Base-by-base conservation (phyloP, 1,284 basidiomycete genomes). In the Schizophyllum amplum region DNA sequence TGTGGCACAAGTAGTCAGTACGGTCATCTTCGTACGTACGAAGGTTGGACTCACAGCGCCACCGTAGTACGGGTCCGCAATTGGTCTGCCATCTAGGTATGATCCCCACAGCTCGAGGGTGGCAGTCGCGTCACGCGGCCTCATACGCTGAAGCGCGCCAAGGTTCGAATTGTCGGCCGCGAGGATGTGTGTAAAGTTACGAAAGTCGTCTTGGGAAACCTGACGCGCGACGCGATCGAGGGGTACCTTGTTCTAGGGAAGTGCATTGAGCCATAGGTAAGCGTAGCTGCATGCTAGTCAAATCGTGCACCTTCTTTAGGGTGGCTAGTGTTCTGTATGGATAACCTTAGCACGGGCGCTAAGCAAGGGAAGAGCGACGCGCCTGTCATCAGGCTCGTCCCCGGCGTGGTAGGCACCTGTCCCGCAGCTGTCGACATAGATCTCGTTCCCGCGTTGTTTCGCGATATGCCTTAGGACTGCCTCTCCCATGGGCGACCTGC, bases 401-500 rank as follows among this genome's bases (percentile, higher is more conserved):
- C 83, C 86, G 24, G 81, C 66, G 65, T 92, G 90, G 68, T 88
- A 90, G 24, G 75, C 82, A 25, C 78, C 81, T 4, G 87, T 91
- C 5, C 88, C 88, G 59, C 83, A 84, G 56, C 86, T 89, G 63
- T 90, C 87, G 25, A 90, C 83, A 13, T 67, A 65, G 60, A 90
- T 74, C 52, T 85, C 77, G 42, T 90, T 64, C 9, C 82, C 82
- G 48, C 87, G 80, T 64, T 83, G 77, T 54, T 75, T 72, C 4
- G 86, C 86, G 57, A 83, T 74, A 55, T 85, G 75, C 56, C 68
- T 71, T 20, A 90, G 74, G 25, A 90, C 86, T 4, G 87, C 89
- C 69, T 90, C 87, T 26, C 88, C 88, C 80, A 91, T 87, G 1
- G 87, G 88, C 26, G 86, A 88, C 47, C 87, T 81, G 65, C 87